Percentiles rank a stretch among this genome's conserved stretches.
Conservation (phyloP, 768 basidiomycete genomes). For the Royoungia palumana region DNA sequence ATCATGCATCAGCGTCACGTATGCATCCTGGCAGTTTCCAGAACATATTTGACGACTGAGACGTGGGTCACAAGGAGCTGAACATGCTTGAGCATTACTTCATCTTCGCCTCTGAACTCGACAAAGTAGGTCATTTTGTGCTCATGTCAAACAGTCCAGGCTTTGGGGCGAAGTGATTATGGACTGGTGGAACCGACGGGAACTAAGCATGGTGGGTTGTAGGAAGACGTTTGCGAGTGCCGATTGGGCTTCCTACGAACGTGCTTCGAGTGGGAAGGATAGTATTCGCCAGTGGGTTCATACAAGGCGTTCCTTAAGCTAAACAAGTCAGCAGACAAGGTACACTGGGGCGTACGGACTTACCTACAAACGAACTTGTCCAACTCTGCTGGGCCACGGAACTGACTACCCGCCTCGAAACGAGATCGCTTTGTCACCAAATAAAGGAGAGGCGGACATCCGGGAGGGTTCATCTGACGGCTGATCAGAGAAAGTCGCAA, state of each 20-base stretch:
- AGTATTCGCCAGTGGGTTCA: conserved; percentile 90
- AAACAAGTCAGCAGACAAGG: conserved; percentile 1
- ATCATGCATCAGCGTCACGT: no score
- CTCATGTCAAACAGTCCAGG: conserved; percentile 95
- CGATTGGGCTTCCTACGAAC: conserved; percentile 86
- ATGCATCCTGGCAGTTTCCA: conserved; percentile 95
- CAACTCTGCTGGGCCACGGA: conserved; percentile 87
- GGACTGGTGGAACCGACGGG: conserved; percentile 39
- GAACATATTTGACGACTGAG: conserved; percentile 7
- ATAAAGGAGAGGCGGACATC: conserved; percentile 88
- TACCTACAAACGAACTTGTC: conserved; percentile 86
- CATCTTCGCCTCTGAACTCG: conserved; percentile 89
- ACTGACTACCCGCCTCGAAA: conserved; percentile 88
- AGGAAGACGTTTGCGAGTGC: conserved; percentile 60
- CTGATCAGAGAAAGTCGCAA: background rate
- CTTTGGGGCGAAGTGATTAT: conserved; percentile 72
- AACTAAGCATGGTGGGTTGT: conserved; percentile 43
- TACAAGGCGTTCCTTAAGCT: conserved; percentile 87
- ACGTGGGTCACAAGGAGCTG: conserved; percentile 1
- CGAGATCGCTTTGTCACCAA: conserved; percentile 80
- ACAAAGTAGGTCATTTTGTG: conserved; percentile 98
- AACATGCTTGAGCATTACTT: conserved; percentile 85
- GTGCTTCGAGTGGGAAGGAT: conserved; percentile 90
- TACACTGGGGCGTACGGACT: background rate
- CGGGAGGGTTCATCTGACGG: conserved; percentile 75